These are phyloP conservation scores for Kodamaea fukazawae DNA, from an alignment of 805 yeast genomes.

Conservation along the genomic window DNA sequence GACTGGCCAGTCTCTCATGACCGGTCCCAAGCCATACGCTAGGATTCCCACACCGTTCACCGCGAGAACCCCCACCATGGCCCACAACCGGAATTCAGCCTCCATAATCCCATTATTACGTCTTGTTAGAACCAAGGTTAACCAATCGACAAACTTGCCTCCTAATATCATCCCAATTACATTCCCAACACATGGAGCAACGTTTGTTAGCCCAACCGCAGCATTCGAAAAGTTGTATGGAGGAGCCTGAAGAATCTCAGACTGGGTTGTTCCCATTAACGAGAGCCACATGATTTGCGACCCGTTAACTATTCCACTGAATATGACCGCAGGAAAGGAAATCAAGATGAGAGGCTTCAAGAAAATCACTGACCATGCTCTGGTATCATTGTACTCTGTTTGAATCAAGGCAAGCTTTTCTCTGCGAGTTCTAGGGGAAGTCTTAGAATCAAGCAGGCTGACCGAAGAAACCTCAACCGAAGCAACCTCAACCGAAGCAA, in stretches of 20 bases:
- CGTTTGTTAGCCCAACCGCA: conserved; percentile 42
- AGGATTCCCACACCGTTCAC: conserved; percentile 45
- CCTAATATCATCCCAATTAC: conserved; percentile 47
- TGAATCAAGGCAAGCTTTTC: conserved; percentile 37
- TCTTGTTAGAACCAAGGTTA: conserved; percentile 30
- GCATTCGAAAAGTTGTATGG: conserved; percentile 41
- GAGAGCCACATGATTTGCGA: conserved; percentile 52
- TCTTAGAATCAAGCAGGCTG: conserved; percentile 7
- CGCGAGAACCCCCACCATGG: conserved; percentile 37
- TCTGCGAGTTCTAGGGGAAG: conserved; percentile 30
- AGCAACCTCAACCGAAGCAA: too few species aligned
- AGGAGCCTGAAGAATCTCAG: conserved; percentile 31
- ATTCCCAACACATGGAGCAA: conserved; percentile 43
- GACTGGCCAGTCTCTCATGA: conserved; percentile 39
- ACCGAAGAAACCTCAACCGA: not conserved
- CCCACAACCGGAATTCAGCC: conserved; percentile 47
- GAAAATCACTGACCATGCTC: conserved; percentile 39
- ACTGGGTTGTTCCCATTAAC: conserved; percentile 42
- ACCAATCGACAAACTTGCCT: conserved; percentile 43
- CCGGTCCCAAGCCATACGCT: conserved; percentile 43
- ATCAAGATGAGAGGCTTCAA: conserved; percentile 34
- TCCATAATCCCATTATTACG: conserved; percentile 45
- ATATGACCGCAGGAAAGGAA: conserved; percentile 43
- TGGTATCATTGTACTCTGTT: conserved; percentile 36
- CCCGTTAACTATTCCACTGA: conserved; percentile 49